Evolutionary conservation across 2,329 filamentous ascomycete genomes (phyloP).

Genomic region (Gyromitra esculenta): DNA sequence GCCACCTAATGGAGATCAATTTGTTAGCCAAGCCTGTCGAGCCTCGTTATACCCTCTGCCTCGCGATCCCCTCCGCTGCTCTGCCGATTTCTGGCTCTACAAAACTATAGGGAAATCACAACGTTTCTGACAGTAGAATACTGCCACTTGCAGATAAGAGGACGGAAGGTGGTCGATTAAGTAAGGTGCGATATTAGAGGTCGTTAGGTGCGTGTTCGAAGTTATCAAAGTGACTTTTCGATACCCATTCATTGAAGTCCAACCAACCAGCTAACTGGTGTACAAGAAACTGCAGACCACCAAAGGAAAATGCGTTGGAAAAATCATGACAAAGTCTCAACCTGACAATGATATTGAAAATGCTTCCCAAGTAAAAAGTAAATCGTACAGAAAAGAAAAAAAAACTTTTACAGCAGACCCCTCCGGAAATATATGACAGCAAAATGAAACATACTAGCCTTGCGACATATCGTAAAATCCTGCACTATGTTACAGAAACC

Average conservation of each 20-base stretch:
- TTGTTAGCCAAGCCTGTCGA: too few relatives aligned
- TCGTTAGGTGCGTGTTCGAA: background rate
- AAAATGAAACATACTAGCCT: conserved; percentile 29
- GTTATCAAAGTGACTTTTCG: background rate
- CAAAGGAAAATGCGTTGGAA: background rate
- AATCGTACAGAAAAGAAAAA: conserved; percentile 32
- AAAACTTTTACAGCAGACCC: conserved; percentile 31
- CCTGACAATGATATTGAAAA: background rate
- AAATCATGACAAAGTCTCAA: conserved; percentile 3
- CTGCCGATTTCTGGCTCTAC: too few relatives aligned
- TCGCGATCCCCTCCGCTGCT: too few relatives aligned
- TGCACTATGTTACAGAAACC: conserved; percentile 41
- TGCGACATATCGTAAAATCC: conserved; percentile 28
- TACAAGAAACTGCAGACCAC: background rate
- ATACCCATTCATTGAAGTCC: background rate
- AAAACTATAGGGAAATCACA: too few relatives aligned
- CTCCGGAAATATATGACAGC: conserved; percentile 32
- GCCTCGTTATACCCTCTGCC: too few relatives aligned
- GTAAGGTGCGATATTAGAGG: too few relatives aligned
- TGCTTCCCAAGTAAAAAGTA: background rate
- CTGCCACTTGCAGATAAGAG: too few relatives aligned
- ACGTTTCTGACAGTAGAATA: too few relatives aligned
- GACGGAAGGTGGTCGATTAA: too few relatives aligned
- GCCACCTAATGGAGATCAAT: too few relatives aligned
- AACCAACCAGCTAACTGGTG: background rate